Evolutionary conservation across 306 rosid species (phyloP).

Genomic region (Acacia melanoxylon): DNA sequence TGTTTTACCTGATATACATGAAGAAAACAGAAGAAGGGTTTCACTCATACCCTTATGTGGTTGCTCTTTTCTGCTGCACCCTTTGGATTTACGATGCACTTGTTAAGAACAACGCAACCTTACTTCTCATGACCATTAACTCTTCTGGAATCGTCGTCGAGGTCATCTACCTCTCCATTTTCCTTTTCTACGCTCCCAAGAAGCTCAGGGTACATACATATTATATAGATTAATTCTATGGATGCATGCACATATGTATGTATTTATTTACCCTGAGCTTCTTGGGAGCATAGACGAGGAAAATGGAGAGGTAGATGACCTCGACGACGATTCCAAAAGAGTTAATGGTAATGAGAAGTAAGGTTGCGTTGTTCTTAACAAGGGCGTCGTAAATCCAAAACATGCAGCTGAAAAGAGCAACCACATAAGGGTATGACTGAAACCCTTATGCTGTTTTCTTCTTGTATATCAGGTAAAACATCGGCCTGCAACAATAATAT

Average conservation of each 20-base stretch:
- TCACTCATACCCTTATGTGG: no score
- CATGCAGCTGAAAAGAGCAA: constrained; percentile 77
- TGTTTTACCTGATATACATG: no score
- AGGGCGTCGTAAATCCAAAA: constrained; percentile 83
- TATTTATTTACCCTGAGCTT: constrained; percentile 59
- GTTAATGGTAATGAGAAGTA: constrained; percentile 82
- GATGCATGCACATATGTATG: neutral
- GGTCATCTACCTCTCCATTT: no score
- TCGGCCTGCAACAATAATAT: constrained; percentile 55
- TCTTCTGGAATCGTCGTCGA: no score
- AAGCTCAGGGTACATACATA: no score
- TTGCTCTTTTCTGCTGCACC: no score
- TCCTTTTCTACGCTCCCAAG: no score
- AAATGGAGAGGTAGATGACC: constrained; percentile 52
- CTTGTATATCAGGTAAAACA: constrained; percentile 74
- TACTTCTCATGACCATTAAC: no score
- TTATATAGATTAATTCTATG: no score
- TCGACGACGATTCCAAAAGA: constrained; percentile 72
- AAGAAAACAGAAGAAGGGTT: no score
- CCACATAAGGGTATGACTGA: constrained; percentile 76
- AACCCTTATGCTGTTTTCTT: constrained; percentile 74
- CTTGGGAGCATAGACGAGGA: constrained; percentile 64
- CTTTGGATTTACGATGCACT: no score
- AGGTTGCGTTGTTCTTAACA: constrained; percentile 50
- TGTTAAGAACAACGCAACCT: no score